These are phyloP conservation scores for Picocystis sp. DNA, from an alignment of 163 green algal species.

Conservation along the genomic window DNA sequence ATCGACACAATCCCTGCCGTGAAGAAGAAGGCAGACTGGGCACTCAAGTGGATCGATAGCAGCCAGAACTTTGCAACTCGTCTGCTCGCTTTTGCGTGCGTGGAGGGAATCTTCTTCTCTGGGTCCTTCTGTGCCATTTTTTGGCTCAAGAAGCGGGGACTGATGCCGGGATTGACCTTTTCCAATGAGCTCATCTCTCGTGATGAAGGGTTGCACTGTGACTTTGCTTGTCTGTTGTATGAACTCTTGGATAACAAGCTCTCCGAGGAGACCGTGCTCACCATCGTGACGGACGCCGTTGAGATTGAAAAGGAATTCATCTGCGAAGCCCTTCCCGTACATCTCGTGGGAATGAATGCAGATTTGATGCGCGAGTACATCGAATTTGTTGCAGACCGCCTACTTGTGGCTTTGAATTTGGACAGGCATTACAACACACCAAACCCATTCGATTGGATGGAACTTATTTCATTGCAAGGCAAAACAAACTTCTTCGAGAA, in stretches of 20 bases:
- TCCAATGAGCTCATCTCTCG: slow-evolving; percentile 90
- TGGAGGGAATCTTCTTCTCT: slow-evolving; percentile 87
- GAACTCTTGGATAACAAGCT: slow-evolving; percentile 68
- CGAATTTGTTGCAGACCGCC: slow-evolving; percentile 87
- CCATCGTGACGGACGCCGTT: slow-evolving; percentile 85
- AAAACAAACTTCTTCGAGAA: slow-evolving; percentile 99
- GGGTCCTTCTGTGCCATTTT: slow-evolving; percentile 91
- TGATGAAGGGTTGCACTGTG: slow-evolving; percentile 84
- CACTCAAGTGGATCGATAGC: slow-evolving; percentile 43
- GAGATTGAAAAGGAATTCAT: slow-evolving; percentile 93
- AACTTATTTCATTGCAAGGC: slow-evolving; percentile 85
- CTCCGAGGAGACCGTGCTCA: slow-evolving; percentile 25
- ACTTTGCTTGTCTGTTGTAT: slow-evolving; percentile 73
- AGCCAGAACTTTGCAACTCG: slow-evolving; percentile 61
- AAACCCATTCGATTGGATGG: slow-evolving; percentile 99
- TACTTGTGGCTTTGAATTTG: slow-evolving; percentile 59
- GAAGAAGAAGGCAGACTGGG: slow-evolving; percentile 60
- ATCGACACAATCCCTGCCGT: slow-evolving; percentile 59
- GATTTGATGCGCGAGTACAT: slow-evolving; percentile 91
- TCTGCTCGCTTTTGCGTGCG: slow-evolving; percentile 80
- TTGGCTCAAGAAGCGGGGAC: slow-evolving; percentile 82
- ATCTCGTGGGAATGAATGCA: slow-evolving; percentile 80
- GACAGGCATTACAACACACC: slow-evolving; percentile 62
- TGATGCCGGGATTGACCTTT: slow-evolving; percentile 83
- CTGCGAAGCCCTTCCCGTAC: slow-evolving; percentile 55